Percentiles rank a stretch among this genome's conserved stretches.
Conservation (phyloP, 2,329 filamentous ascomycete genomes). For the Clonostachys chloroleuca region DNA sequence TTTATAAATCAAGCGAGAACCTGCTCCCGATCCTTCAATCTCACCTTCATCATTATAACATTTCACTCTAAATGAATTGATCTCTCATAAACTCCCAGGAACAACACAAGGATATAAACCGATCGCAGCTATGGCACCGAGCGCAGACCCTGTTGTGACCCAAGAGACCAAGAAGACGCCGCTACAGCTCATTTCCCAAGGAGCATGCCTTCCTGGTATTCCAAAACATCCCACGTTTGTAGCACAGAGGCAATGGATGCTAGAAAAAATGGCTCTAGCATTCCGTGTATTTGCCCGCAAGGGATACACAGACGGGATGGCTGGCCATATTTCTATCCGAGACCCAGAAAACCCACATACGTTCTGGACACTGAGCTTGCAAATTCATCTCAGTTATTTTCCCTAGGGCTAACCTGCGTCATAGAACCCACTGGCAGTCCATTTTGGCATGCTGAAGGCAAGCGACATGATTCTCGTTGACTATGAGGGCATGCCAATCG, state of each 20-base stretch:
- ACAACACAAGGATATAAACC: too few species aligned
- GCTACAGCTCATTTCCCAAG: background rate
- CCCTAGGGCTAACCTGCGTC: background rate
- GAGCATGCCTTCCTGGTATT: constrained; percentile 8
- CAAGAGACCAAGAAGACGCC: background rate
- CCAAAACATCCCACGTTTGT: constrained; percentile 13
- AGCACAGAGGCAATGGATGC: constrained; percentile 19
- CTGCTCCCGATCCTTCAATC: too few species aligned
- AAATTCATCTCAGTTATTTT: too few species aligned
- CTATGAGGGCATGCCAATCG: constrained; percentile 53
- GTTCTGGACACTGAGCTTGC: constrained; percentile 48
- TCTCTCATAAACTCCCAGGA: too few species aligned
- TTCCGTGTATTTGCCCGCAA: constrained; percentile 65
- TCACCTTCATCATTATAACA: too few species aligned
- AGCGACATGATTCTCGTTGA: constrained; percentile 67
- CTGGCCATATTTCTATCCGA: constrained; percentile 61
- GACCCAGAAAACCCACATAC: constrained; percentile 55
- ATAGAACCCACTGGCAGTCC: constrained; percentile 48
- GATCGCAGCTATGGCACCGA: background rate
- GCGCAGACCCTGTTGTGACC: background rate
- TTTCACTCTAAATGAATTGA: too few species aligned
- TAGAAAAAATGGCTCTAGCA: constrained; percentile 60
- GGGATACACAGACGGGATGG: constrained; percentile 65
- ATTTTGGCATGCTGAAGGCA: constrained; percentile 63
- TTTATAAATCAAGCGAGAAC: too few species aligned